A percentile compares a stretch with the other conserved stretches of the same genome.
These are phyloP conservation scores for Pythium chondricola DNA, from an alignment of 352 stramenopile species.

Conservation along the genomic window DNA sequence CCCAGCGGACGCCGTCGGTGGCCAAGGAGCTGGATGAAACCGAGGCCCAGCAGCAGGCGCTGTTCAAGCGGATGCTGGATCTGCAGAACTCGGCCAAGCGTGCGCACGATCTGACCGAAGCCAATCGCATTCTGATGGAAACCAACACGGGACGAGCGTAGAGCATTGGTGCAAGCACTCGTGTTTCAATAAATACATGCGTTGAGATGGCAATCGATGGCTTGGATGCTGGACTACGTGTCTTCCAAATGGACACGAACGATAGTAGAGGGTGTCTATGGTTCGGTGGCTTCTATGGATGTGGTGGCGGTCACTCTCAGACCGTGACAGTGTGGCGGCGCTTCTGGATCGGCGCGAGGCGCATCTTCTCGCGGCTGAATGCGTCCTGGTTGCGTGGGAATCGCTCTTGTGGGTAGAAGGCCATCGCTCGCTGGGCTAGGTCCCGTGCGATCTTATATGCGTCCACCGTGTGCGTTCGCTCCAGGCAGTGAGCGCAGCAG, in stretches of 20 bases:
- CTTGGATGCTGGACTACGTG: too few relatives aligned
- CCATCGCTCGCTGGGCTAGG: constrained; percentile 3
- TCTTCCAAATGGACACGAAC: too few relatives aligned
- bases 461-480: constrained; percentile 7
- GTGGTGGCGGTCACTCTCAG: too few relatives aligned
- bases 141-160: background rate
- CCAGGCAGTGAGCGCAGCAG: constrained; percentile 7
- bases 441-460: constrained; percentile 3
- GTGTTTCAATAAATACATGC: too few relatives aligned
- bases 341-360: constrained; percentile 9
- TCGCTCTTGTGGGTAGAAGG: too few relatives aligned
- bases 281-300: constrained; percentile 1
- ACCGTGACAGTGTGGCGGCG: background rate
- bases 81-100: constrained; percentile 5
- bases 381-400: background rate
- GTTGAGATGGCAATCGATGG: too few relatives aligned
- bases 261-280: too few relatives aligned
- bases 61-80: constrained; percentile 8
- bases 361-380: background rate
- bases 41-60: constrained; percentile 3
- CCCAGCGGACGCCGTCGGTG: background rate
- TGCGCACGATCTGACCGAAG: constrained; percentile 6
- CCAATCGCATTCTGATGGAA: constrained; percentile 1
- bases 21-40: background rate
- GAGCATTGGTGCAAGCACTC: too few relatives aligned